Evolutionary conservation across 305 asterid species (phyloP).

Genomic region (Fraxinus sp.): DNA sequence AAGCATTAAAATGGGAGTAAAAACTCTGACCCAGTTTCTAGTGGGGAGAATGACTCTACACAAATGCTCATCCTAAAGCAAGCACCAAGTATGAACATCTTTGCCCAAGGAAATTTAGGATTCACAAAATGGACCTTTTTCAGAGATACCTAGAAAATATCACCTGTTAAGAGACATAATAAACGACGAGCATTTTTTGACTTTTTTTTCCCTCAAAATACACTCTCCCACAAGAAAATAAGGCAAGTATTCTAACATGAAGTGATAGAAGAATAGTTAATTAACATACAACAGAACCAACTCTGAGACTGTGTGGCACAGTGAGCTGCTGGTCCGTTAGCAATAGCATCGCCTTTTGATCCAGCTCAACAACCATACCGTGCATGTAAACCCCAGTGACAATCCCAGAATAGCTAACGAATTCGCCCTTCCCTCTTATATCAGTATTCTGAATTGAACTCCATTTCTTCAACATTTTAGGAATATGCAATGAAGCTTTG

Average conservation of each 20-base stretch:
- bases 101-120: constrained; percentile 74
- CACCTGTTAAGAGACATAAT: constrained; percentile 26
- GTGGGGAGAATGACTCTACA: constrained; percentile 78
- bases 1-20: constrained; percentile 15
- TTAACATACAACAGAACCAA: constrained; percentile 76
- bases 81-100: constrained; percentile 75
- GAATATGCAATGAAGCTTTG: constrained; percentile 47
- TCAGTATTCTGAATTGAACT: constrained; percentile 11
- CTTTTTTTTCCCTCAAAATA: background rate
- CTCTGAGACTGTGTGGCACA: constrained; percentile 79
- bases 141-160: constrained; percentile 57
- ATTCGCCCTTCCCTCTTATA: constrained; percentile 52
- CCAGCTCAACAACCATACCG: constrained; percentile 87
- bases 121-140: constrained; percentile 73
- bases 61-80: constrained; percentile 66
- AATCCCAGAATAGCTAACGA: constrained; percentile 64
- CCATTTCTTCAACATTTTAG: constrained; percentile 34
- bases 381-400: constrained; percentile 74
- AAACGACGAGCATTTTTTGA: background rate
- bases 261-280: constrained; percentile 14
- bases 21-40: constrained; percentile 64
- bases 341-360: constrained; percentile 60
- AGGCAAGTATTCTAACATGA: constrained; percentile 20
- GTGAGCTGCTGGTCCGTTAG: constrained; percentile 58
- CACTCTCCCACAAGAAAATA: constrained; percentile 12